Percentiles rank a stretch among this genome's conserved stretches.
Evolutionary conservation across 768 basidiomycete genomes (phyloP).

Genomic region (Mycena galericulata): DNA sequence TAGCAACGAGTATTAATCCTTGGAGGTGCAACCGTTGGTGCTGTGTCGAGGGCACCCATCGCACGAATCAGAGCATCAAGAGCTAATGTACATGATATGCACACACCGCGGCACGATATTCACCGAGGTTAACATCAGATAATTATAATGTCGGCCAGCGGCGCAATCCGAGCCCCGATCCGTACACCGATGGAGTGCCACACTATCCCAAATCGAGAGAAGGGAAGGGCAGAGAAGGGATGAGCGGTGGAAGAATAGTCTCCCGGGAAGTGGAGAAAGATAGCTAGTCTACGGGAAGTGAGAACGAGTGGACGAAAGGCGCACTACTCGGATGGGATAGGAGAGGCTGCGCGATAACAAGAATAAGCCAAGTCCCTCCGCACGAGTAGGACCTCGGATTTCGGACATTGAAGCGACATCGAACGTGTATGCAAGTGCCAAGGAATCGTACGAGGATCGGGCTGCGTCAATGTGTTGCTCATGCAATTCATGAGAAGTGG

Average conservation of each 20-base stretch:
- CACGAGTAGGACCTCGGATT: conserved; percentile 14
- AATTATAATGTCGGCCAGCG: no score
- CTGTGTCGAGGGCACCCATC: no score
- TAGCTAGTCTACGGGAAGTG: conserved; percentile 4
- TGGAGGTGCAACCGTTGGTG: no score
- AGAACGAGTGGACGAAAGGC: conserved; percentile 3
- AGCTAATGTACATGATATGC: conserved; percentile 19
- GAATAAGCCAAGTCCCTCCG: conserved; percentile 12
- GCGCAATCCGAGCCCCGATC: no score
- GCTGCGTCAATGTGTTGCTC: background rate
- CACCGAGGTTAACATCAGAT: no score
- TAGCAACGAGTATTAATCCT: no score
- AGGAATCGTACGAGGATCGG: background rate
- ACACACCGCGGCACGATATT: background rate
- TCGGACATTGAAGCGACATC: conserved; percentile 6
- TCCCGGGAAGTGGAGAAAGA: no score
- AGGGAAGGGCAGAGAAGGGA: no score
- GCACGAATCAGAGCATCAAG: background rate
- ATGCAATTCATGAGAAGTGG: background rate
- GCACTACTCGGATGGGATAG: background rate
- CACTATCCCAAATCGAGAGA: background rate
- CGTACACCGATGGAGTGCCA: no score
- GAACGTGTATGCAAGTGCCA: conserved; percentile 22
- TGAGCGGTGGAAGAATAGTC: background rate
- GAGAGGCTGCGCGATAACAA: conserved; percentile 24